Evolutionary conservation across 257 asterid genomes (phyloP), one percentile per base, ranked within the genome.

Genomic region (Osmanthus fragrans): DNA sequence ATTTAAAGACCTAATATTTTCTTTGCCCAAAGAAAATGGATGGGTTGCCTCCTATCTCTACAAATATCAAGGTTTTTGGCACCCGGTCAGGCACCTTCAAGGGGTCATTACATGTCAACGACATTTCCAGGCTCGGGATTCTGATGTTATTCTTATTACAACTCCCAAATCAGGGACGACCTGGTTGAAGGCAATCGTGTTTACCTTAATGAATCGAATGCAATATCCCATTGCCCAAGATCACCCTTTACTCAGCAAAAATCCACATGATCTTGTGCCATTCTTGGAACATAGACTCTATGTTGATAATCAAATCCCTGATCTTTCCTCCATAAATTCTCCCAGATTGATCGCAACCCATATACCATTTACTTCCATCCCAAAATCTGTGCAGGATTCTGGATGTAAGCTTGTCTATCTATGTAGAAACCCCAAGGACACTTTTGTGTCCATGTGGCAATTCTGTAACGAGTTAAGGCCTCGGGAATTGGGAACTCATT

Each of bases 231-330:
- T 56, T n/a, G 27, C 10, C 11, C 6, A 16, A 8, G 9, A 74
- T 21, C 78, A 75, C 27, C 87, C 83, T 7, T 64, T 84, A 27
- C 70, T 70, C 10, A 10, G 54, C 39, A 60, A 49, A 7, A 84
- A 71, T 4, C 76, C 83, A 63, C 85, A 80, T 37, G 68, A 77
- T 23, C 80, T 84, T 30, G 80, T 80, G 5, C 83, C 74, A 0
- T 56, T 65, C 13, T 32, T 77, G 32, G 85, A 80, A 21, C 37
- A 39, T 18, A 18, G 23, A 2, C 39, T 74, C 4, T 70, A 75
- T 13, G 12, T 19, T 6, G 66, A 45, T 21, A 63, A 29, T n/a
- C 27, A 76, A 56, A 70, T 65, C 36, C 72, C 37, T 16, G 39
- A 71, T 37, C 47, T 72, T 33, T 34, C 77, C 2, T 33, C 49